Evolutionary conservation across 73 alveolate genomes (phyloP).

Genomic region (Stentor roeselii): DNA sequence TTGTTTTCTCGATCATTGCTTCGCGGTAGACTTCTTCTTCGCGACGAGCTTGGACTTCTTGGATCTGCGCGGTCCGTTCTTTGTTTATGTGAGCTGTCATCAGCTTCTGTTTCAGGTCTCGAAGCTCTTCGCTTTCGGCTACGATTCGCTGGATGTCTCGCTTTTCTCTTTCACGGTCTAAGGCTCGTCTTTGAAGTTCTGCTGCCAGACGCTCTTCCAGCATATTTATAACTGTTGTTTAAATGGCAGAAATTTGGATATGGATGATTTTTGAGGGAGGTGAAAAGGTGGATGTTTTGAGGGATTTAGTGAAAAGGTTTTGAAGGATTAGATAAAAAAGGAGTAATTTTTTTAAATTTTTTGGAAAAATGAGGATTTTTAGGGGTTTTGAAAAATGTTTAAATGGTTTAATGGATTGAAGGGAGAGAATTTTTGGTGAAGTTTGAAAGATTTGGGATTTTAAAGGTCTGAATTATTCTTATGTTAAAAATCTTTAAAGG

Average conservation of each 20-base stretch:
- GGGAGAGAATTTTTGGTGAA: no score
- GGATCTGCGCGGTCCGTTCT: slow-evolving; percentile 57
- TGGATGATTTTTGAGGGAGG: no score
- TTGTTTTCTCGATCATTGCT: slow-evolving; percentile 55
- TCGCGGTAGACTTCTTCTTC: slow-evolving; percentile 46
- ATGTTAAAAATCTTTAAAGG: slow-evolving; percentile 17
- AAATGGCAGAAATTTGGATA: neutral
- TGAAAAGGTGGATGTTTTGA: no score
- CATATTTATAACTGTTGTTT: neutral
- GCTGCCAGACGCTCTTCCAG: slow-evolving; percentile 64
- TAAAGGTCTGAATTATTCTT: no score
- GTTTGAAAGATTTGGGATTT: no score
- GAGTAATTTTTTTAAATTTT: no score
- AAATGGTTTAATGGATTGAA: no score
- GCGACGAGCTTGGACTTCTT: slow-evolving; percentile 47
- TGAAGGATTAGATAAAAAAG: no score
- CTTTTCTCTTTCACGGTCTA: slow-evolving; percentile 41
- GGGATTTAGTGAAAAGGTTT: no score
- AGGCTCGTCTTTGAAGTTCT: slow-evolving; percentile 53
- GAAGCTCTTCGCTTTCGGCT: slow-evolving; percentile 54
- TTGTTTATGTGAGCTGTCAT: slow-evolving; percentile 58
- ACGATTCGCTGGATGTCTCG: slow-evolving; percentile 54
- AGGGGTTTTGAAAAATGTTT: no score
- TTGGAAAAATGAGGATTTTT: no score
- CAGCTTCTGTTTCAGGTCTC: slow-evolving; percentile 54